A percentile compares a stretch with the other conserved stretches of the same genome.
These are phyloP conservation scores for Prunus dulcis DNA, from an alignment of 306 rosid genomes.

Conservation along the genomic window DNA sequence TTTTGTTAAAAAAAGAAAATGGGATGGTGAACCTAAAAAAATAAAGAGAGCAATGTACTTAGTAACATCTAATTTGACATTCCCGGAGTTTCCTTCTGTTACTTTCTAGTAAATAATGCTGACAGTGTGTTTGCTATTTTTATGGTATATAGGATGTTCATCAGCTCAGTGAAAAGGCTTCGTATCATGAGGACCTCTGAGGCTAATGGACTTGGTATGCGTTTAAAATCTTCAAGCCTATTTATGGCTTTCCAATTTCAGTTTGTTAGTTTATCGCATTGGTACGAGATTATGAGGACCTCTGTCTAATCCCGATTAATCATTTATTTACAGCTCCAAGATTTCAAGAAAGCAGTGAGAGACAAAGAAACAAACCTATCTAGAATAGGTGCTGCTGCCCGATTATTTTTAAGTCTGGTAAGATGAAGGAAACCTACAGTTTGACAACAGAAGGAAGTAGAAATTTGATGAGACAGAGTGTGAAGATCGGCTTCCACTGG, in stretches of 20 bases:
- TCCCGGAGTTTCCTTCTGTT: neutral
- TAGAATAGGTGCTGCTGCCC: constrained; percentile 13
- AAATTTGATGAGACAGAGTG: constrained; percentile 33
- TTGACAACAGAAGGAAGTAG: constrained; percentile 40
- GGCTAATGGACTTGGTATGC: constrained; percentile 65
- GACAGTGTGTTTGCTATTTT: neutral
- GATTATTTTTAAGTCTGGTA: constrained; percentile 15
- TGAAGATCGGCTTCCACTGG: constrained; percentile 41
- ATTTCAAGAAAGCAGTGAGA: constrained; percentile 52
- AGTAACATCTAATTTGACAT: neutral
- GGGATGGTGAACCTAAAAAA: neutral
- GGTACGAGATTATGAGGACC: neutral
- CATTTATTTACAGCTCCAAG: constrained; percentile 44
- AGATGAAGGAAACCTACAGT: constrained; percentile 40
- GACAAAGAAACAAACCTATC: constrained; percentile 47
- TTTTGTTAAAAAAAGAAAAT: neutral
- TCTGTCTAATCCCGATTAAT: constrained; percentile 5
- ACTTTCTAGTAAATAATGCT: neutral
- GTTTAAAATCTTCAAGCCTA: neutral
- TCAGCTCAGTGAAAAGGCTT: constrained; percentile 64
- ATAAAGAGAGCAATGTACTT: neutral
- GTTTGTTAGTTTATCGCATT: neutral
- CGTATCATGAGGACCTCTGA: constrained; percentile 74
- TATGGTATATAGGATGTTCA: constrained; percentile 52
- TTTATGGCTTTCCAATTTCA: neutral